Evolutionary conservation across 257 asterid genomes (phyloP).

Genomic region (Solanum neorickii): DNA sequence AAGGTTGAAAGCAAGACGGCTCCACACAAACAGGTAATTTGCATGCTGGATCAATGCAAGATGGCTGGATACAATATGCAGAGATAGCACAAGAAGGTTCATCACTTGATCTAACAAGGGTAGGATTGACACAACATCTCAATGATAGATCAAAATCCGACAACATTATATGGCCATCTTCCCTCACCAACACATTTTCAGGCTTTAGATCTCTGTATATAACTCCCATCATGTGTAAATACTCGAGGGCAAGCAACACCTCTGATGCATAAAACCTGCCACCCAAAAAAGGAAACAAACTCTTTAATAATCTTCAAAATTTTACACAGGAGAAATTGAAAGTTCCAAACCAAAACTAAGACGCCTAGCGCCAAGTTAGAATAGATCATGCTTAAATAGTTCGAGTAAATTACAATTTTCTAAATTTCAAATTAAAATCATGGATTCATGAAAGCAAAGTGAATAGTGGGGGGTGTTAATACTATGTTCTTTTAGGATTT

Average conservation of each 20-base stretch:
- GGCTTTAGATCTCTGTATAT: conserved; percentile 87
- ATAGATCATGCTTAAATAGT: neutral
- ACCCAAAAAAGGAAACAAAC: neutral
- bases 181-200: conserved; percentile 83
- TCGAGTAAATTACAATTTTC: neutral
- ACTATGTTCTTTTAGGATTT: neutral
- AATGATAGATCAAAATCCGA: conserved; percentile 86
- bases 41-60: conserved; percentile 67
- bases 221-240: conserved; percentile 95
- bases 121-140: conserved; percentile 70
- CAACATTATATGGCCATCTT: conserved; percentile 90
- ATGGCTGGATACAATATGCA: conserved; percentile 68
- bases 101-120: conserved; percentile 41
- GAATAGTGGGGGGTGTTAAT: neutral
- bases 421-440: neutral
- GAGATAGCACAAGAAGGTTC: conserved; percentile 46
- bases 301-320: neutral
- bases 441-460: neutral
- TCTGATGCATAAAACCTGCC: conserved; percentile 80
- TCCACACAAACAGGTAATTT: conserved; percentile 60
- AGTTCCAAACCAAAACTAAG: neutral
- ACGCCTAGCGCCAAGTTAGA: neutral
- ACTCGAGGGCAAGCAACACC: conserved; percentile 85
- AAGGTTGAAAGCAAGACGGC: conserved; percentile 79
- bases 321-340: neutral